phyloP scores from a whole-genome alignment of 2,329 filamentous ascomycete species.

The Tolypocladium tundrense region DNA sequence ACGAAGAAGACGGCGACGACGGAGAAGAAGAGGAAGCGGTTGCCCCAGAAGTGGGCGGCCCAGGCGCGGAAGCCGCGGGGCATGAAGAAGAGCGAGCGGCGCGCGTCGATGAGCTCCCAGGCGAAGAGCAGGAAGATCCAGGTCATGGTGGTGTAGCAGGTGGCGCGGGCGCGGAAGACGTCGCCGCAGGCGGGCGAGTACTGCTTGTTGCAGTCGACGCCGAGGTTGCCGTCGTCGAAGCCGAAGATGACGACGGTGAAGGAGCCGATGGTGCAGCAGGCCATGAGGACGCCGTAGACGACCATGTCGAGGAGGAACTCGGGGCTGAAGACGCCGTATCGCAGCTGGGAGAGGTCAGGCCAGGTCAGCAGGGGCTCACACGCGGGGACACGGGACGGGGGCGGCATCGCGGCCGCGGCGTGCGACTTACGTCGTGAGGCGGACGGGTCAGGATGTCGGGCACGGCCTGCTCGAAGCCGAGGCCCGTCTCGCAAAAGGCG shows the following conservation, averaged over 20 bases:
- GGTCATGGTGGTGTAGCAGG: conserved; percentile 63
- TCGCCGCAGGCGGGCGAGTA: conserved; percentile 43
- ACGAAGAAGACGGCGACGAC: conserved; percentile 36
- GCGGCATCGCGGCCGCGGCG: no score
- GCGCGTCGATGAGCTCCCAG: conserved; percentile 65
- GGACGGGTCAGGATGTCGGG: conserved; percentile 59
- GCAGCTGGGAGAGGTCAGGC: conserved; percentile 14
- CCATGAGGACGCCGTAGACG: conserved; percentile 58
- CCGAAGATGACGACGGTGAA: conserved; percentile 43
- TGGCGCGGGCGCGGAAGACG: conserved; percentile 60
- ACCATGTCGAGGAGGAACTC: conserved; percentile 58
- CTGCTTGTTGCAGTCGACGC: conserved; percentile 45
- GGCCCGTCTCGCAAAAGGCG: conserved; percentile 63
- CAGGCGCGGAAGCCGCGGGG: conserved; percentile 56
- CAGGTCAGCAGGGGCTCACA: background rate
- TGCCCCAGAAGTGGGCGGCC: conserved; percentile 56
- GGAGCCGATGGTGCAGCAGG: conserved; percentile 42
- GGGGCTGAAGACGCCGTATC: conserved; percentile 50
- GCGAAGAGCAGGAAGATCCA: conserved; percentile 67
- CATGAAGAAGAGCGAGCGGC: conserved; percentile 64
- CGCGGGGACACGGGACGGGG: background rate
- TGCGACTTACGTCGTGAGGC: conserved; percentile 46
- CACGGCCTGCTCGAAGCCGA: conserved; percentile 59
- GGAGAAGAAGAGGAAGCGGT: conserved; percentile 59
- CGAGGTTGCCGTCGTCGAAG: conserved; percentile 41